Conservation (phyloP, 495 filamentous ascomycete genomes). For the Hypoxylon fragiforme region DNA sequence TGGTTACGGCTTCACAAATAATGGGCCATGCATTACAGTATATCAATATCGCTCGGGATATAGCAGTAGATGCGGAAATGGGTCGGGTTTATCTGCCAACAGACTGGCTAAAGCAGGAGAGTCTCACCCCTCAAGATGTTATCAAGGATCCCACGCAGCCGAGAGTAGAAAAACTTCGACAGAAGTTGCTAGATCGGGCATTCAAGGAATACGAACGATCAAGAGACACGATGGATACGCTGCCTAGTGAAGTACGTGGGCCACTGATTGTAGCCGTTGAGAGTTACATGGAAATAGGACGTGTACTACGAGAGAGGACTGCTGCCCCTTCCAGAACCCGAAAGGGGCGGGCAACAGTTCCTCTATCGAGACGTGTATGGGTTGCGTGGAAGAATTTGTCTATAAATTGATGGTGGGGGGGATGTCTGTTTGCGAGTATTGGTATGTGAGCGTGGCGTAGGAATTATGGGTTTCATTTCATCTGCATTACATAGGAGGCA, state of each 20-base stretch:
- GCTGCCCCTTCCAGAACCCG: constrained; percentile 46
- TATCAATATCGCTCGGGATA: constrained; percentile 72
- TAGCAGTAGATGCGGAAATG: constrained; percentile 61
- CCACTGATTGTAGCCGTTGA: constrained; percentile 69
- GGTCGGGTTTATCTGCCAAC: constrained; percentile 65
- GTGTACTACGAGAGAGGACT: constrained; percentile 51
- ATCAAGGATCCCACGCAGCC: constrained; percentile 48
- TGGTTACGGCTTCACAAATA: constrained; percentile 52
- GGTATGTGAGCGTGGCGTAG: too few relatives aligned
- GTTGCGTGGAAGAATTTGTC: constrained; percentile 55
- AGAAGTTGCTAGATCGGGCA: constrained; percentile 57
- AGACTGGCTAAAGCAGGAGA: constrained; percentile 60
- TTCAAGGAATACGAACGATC: constrained; percentile 56
- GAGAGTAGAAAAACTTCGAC: constrained; percentile 51
- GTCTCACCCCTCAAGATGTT: constrained; percentile 55
- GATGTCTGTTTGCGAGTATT: too few relatives aligned
- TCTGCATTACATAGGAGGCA: too few relatives aligned
- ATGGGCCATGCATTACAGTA: constrained; percentile 74
- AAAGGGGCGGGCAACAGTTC: constrained; percentile 61
- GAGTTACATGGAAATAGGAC: constrained; percentile 74
- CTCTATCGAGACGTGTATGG: constrained; percentile 53
- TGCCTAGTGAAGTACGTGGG: constrained; percentile 59
- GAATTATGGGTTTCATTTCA: too few relatives aligned
- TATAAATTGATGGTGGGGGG: background rate
- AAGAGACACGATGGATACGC: constrained; percentile 53